Evolutionary conservation across 176 grass and related monocot species (phyloP).

Genomic region (Coix lacrymajobi): DNA sequence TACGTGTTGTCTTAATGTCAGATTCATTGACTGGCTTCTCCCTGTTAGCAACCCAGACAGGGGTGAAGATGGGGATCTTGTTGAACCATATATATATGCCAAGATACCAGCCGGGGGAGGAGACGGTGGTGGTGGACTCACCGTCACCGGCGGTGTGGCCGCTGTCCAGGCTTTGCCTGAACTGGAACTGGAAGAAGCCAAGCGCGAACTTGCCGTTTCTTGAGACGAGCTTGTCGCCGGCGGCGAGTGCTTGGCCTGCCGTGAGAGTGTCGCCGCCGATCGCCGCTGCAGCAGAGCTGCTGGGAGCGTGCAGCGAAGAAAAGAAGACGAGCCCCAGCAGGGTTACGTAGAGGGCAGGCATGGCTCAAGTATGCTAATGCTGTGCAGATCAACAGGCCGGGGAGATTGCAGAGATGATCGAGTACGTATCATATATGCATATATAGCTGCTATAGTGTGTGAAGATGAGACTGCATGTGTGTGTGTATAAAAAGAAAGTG

Average conservation of each 20-base stretch:
- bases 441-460: too few species aligned
- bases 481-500: too few species aligned
- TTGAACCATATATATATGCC: background rate
- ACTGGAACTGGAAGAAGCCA: conserved; percentile 39
- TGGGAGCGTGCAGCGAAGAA: background rate
- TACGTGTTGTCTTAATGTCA: background rate
- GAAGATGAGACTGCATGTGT: too few species aligned
- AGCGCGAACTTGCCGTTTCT: conserved; percentile 32
- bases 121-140: background rate
- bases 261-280: background rate
- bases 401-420: background rate
- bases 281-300: background rate
- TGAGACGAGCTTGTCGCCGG: conserved; percentile 9
- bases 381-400: background rate
- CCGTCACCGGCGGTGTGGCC: background rate
- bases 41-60: background rate
- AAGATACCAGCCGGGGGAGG: background rate
- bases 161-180: background rate
- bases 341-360: background rate
- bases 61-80: background rate
- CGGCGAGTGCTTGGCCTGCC: background rate
- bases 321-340: background rate
- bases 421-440: background rate
- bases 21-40: background rate
- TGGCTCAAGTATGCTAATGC: background rate